Conservation (phyloP, 768 basidiomycete species). For the Hydnum rufescens region DNA sequence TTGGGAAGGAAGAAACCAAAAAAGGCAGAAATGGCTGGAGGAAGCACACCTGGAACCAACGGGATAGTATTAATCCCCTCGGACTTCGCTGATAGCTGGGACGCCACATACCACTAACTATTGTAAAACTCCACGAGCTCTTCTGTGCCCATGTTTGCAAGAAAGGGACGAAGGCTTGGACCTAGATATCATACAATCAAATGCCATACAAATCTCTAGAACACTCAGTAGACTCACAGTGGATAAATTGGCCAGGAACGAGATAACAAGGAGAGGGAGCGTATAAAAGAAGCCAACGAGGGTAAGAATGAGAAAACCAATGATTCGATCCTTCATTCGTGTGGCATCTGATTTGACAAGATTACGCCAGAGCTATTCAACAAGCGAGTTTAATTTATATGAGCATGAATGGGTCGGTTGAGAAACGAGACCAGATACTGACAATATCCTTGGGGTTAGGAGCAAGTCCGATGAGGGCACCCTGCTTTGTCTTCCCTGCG, state of each 20-base stretch:
- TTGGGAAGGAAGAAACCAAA: conserved; percentile 86
- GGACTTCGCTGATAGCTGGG: neutral
- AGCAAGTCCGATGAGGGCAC: conserved; percentile 49
- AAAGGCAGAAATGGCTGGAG: conserved; percentile 68
- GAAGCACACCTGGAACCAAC: conserved; percentile 41
- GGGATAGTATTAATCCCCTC: neutral
- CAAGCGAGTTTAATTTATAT: neutral
- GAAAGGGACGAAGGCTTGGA: conserved; percentile 53
- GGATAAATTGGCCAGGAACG: conserved; percentile 77
- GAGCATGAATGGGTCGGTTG: neutral
- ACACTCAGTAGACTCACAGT: conserved; percentile 46
- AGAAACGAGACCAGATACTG: conserved; percentile 15
- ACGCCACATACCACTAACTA: conserved; percentile 46
- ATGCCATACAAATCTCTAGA: no score
- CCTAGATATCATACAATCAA: no score
- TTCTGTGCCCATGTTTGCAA: conserved; percentile 46
- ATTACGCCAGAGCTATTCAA: conserved; percentile 89
- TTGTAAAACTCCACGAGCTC: conserved; percentile 49
- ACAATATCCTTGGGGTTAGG: conserved; percentile 85
- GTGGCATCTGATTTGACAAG: conserved; percentile 54
- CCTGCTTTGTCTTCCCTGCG: conserved; percentile 47
- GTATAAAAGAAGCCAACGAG: conserved; percentile 89
- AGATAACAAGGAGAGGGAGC: conserved; percentile 75
- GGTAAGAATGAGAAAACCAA: conserved; percentile 64
- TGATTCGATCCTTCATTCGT: conserved; percentile 38